A percentile compares a stretch with the other conserved stretches of the same genome.
These are phyloP conservation scores for Petunia secreta DNA, from an alignment of 257 asterid species.

Conservation along the genomic window DNA sequence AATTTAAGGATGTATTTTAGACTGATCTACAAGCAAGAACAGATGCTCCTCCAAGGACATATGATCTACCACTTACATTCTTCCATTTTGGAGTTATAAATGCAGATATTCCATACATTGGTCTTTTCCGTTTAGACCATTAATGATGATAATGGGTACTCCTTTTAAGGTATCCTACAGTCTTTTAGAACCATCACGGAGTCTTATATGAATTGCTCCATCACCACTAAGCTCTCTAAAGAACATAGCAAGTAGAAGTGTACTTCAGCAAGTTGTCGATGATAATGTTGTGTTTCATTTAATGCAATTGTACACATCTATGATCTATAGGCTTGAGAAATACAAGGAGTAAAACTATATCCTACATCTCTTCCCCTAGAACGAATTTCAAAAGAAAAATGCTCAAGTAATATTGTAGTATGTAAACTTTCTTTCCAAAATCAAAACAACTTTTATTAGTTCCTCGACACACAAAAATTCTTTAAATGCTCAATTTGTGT, in stretches of 20 bases:
- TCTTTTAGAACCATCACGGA: no score
- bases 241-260: not conserved
- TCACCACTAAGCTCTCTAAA: not conserved
- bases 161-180: no score
- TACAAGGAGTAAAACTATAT: constrained; percentile 17
- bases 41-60: no score
- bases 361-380: constrained; percentile 18
- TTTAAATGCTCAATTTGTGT: constrained; percentile 67
- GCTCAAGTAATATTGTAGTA: not conserved
- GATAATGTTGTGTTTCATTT: not conserved
- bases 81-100: no score
- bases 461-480: constrained; percentile 54
- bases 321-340: not conserved
- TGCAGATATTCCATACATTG: no score
- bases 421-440: not conserved
- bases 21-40: no score
- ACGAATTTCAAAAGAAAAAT: constrained; percentile 16
- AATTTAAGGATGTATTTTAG: no score
- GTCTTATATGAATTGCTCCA: no score
- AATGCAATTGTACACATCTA: constrained; percentile 17
- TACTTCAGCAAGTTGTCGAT: not conserved
- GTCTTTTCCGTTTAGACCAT: no score
- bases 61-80: no score
- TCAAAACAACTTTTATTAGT: not conserved
- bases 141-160: no score